Evolutionary conservation across 331 rosid genomes (phyloP), one percentile per base, ranked within the genome.

Genomic region (Pyrus hybrid): DNA sequence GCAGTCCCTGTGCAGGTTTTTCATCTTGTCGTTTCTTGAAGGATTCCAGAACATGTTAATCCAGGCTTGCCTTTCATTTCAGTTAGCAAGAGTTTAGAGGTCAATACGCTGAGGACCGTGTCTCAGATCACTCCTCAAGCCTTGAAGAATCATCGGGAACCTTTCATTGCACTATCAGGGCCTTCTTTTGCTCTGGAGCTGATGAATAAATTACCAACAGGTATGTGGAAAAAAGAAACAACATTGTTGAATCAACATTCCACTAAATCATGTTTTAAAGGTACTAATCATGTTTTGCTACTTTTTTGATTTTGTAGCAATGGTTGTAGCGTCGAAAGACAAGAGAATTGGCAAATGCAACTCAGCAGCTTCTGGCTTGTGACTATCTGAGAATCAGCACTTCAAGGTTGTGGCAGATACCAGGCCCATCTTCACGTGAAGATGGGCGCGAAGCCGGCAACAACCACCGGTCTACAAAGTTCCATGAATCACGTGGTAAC

Each of bases 281-380:
- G 28, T 80, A 23, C 63, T 62, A 3, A 26, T 73, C 26, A 25
- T 73, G 35, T 47, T 63, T 60, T 68, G 28, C 54, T 35, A 32
- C 74, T 17, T 80, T 20, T 78, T 77, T 79, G 43, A 6, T 79
- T 58, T 78, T 60, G 69, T 88, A 93, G 98, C 97, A 35, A 85
- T 93, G 98, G 97, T 91, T 37, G 98, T 86, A 72, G 97, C 97
- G 13, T 91, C 97, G 3, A 93, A 87, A 85, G 97, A 93, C 91
- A 85, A 87, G 72, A 91, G n/a, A 90, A 73, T 80, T 93, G 90
- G 96, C 96, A 68, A 85, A 87, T 75, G 86, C 80, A 53, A 90
- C 89, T 81, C 98, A 91, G 85, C 95, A 93, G 79, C 79, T 93
- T 5, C 87, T 93, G 22, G 86, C 97, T 74, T 90, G 95, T 68